A percentile compares a stretch with the other conserved stretches of the same genome.
phyloP scores from a whole-genome alignment of 192 early-diverging fungal species.

The Spinellus fusiger region DNA sequence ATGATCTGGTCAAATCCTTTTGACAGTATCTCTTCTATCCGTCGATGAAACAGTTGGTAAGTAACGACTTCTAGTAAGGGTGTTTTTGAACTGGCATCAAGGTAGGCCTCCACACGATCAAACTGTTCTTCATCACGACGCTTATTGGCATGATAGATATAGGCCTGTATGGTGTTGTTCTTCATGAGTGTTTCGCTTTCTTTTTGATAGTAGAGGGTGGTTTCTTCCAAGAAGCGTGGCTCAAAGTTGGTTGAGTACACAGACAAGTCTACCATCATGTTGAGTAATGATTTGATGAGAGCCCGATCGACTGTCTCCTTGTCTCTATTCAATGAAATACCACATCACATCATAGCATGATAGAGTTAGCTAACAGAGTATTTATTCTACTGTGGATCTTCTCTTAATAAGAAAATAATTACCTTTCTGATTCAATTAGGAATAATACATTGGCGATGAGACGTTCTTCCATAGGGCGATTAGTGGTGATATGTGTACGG shows the following conservation, averaged over 20 bases:
- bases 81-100: constrained; percentile 55
- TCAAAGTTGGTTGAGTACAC: constrained; percentile 79
- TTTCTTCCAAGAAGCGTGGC: constrained; percentile 59
- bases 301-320: constrained; percentile 40
- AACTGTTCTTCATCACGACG: constrained; percentile 68
- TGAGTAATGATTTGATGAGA: constrained; percentile 55
- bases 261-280: constrained; percentile 71
- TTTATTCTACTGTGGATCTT: background rate
- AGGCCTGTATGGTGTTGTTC: constrained; percentile 53
- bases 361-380: background rate
- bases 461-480: background rate
- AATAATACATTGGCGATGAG: background rate
- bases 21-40: constrained; percentile 61
- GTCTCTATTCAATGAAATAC: no score
- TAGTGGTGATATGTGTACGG: background rate
- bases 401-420: background rate
- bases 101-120: constrained; percentile 52
- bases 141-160: constrained; percentile 61
- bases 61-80: constrained; percentile 58
- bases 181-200: constrained; percentile 59
- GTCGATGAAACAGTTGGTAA: constrained; percentile 60
- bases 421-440: background rate
- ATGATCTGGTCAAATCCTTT: constrained; percentile 25
- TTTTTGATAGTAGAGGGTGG: constrained; percentile 62
- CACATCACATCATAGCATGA: no score